phyloP scores from a whole-genome alignment of 768 basidiomycete species.

The Xerocomus potaroensis region DNA sequence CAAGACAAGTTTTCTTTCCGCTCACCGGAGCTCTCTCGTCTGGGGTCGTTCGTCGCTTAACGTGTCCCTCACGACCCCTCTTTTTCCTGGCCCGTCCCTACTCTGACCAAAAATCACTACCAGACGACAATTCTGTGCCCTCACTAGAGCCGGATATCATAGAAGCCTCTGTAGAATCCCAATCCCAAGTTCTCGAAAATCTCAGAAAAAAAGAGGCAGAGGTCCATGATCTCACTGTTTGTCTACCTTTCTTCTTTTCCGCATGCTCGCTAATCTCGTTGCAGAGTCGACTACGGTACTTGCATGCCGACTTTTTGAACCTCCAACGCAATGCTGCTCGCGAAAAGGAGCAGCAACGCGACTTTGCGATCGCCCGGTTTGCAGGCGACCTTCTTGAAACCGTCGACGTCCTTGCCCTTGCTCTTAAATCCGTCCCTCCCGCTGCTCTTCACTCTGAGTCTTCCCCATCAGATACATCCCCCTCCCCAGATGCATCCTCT shows the following conservation, averaged over 20 bases:
- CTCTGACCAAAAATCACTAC: constrained; percentile 49
- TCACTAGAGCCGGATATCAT: constrained; percentile 16
- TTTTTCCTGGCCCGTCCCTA: constrained; percentile 43
- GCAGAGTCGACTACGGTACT: constrained; percentile 84
- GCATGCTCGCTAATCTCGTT: constrained; percentile 5
- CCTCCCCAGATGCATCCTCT: no score
- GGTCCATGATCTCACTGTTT: constrained; percentile 78
- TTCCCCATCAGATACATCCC: constrained; percentile 23
- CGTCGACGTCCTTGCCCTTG: constrained; percentile 84
- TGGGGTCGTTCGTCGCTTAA: constrained; percentile 40
- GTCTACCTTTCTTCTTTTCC: constrained; percentile 24
- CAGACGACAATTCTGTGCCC: constrained; percentile 12
- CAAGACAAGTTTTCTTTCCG: constrained; percentile 52
- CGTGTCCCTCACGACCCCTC: constrained; percentile 23
- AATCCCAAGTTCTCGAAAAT: constrained; percentile 42
- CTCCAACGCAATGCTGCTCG: constrained; percentile 86
- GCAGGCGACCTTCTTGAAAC: constrained; percentile 87
- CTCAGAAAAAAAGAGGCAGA: constrained; percentile 80
- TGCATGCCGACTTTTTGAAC: constrained; percentile 95
- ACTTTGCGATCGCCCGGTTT: constrained; percentile 91
- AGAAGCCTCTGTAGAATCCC: constrained; percentile 33
- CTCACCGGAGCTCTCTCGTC: constrained; percentile 56
- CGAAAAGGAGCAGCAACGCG: constrained; percentile 89
- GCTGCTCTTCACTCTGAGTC: constrained; percentile 37
- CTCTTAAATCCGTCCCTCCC: constrained; percentile 72